Conservation (phyloP, 805 yeast genomes). For the Ogataea kodamae region DNA sequence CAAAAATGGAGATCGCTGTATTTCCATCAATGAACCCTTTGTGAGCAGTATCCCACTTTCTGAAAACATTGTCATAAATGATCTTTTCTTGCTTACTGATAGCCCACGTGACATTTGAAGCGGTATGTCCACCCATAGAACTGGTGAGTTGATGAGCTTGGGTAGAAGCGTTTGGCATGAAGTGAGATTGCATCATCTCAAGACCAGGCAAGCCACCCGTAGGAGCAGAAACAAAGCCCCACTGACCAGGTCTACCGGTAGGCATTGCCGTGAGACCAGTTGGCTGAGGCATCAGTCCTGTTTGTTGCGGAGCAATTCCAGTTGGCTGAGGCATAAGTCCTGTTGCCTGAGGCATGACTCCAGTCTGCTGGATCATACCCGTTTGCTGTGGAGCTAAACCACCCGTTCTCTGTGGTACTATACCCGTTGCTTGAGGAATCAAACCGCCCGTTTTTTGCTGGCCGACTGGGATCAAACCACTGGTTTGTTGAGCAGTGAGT, state of each 20-base stretch:
- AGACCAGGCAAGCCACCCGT: conserved; percentile 70
- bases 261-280: conserved; percentile 51
- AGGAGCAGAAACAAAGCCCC: conserved; percentile 73
- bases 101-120: conserved; percentile 68
- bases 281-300: conserved; percentile 39
- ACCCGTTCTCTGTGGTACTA: conserved; percentile 13
- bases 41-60: conserved; percentile 73
- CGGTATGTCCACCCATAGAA: conserved; percentile 30
- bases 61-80: conserved; percentile 82
- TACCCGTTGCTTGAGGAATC: conserved; percentile 12
- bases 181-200: conserved; percentile 62
- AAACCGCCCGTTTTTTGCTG: conserved; percentile 22
- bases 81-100: conserved; percentile 85
- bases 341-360: conserved; percentile 20
- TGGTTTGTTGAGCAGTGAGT: conserved; percentile 31
- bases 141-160: conserved; percentile 28
- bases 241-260: conserved; percentile 68
- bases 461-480: conserved; percentile 26
- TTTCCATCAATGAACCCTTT: conserved; percentile 75
- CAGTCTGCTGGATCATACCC: conserved; percentile 35
- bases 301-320: conserved; percentile 25
- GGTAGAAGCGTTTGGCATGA: conserved; percentile 49
- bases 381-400: conserved; percentile 18
- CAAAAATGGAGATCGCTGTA: conserved; percentile 79
- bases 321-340: conserved; percentile 36